Evolutionary conservation across 2,329 filamentous ascomycete species (phyloP).

Genomic region (Hypoxylon sp.): DNA sequence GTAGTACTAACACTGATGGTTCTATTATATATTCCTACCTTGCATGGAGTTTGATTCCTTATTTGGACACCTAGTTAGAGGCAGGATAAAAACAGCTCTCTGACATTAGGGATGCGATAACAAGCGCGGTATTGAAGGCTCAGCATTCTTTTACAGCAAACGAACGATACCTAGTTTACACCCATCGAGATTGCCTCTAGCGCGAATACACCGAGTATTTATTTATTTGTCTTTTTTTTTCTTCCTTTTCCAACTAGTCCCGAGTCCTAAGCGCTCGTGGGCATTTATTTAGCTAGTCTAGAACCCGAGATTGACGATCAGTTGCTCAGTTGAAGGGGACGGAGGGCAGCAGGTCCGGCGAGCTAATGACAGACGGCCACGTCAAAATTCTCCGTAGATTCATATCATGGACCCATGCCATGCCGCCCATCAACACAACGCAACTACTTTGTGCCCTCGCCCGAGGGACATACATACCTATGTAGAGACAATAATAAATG

Average conservation of each 20-base stretch:
- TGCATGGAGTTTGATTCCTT: constrained; percentile 28
- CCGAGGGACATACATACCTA: constrained; percentile 17
- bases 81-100: constrained; percentile 16
- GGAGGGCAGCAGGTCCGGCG: constrained; percentile 45
- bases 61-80: constrained; percentile 17
- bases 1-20: constrained; percentile 11
- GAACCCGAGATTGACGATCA: constrained; percentile 43
- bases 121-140: neutral
- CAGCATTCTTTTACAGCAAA: neutral
- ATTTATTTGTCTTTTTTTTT: constrained; percentile 10
- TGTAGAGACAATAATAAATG: constrained; percentile 19
- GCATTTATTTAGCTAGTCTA: constrained; percentile 37
- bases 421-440: constrained; percentile 39
- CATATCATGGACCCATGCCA: constrained; percentile 47
- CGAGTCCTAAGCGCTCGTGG: constrained; percentile 26
- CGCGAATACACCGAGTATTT: constrained; percentile 1
- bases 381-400: constrained; percentile 54
- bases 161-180: neutral
- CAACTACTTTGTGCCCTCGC: constrained; percentile 17
- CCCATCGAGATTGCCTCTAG: neutral
- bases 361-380: constrained; percentile 55
- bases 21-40: constrained; percentile 12
- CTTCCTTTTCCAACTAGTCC: constrained; percentile 10
- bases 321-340: constrained; percentile 43
- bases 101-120: constrained; percentile 8